Percentiles rank a stretch among this genome's conserved stretches.
Conservation (phyloP, 305 asterid species). For the Fraxinus dipetala region DNA sequence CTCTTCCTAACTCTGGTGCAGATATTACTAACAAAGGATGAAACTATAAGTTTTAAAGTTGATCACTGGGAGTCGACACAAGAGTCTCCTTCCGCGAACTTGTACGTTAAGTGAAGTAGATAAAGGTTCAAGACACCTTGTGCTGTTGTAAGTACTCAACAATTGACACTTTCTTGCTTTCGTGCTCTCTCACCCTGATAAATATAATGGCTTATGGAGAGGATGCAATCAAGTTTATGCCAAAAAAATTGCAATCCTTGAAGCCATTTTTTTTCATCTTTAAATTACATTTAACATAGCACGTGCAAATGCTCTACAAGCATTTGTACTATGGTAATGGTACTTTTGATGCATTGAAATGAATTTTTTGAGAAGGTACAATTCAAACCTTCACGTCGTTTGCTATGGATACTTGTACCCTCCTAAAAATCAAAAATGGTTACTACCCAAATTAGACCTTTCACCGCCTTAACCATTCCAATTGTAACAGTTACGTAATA, state of each 20-base stretch:
- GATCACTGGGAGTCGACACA: neutral
- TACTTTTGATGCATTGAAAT: neutral
- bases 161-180: neutral
- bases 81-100: slow-evolving; percentile 4
- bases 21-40: slow-evolving; percentile 15
- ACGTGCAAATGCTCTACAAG: too few species aligned
- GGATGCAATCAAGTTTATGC: neutral
- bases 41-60: slow-evolving; percentile 14
- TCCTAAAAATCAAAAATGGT: slow-evolving; percentile 5
- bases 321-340: neutral
- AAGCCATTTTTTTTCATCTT: neutral
- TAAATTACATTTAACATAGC: neutral
- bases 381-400: neutral
- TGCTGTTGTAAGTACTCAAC: slow-evolving; percentile 1
- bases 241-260: slow-evolving; percentile 1
- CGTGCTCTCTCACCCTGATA: neutral
- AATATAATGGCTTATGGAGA: neutral
- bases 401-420: neutral
- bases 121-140: slow-evolving; percentile 2
- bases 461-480: slow-evolving; percentile 43
- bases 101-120: neutral
- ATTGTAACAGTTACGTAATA: slow-evolving; percentile 45
- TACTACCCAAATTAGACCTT: slow-evolving; percentile 30
- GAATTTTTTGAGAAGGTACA: neutral
- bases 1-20: slow-evolving; percentile 18